These are phyloP conservation scores for Escallonia herrerae DNA, from an alignment of 129 eudicot species.

Conservation along the genomic window DNA sequence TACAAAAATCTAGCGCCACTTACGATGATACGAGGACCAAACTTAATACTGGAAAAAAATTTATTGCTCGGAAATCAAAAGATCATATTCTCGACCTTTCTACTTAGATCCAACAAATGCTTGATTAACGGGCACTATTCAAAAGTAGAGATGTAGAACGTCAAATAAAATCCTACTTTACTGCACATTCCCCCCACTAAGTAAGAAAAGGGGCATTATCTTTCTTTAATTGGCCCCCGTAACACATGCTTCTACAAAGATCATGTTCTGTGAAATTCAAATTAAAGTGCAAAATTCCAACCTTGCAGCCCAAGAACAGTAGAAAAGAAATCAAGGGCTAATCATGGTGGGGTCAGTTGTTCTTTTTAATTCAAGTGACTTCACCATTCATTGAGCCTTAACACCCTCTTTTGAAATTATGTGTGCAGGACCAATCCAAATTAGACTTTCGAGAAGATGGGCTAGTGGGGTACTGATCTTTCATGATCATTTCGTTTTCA, in stretches of 20 bases:
- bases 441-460: constrained; percentile 4
- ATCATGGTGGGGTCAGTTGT: not conserved
- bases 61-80: too few relatives aligned
- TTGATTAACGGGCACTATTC: not conserved
- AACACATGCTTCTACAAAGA: constrained; percentile 7
- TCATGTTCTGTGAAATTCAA: not conserved
- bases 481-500: not conserved
- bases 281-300: not conserved
- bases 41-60: too few relatives aligned
- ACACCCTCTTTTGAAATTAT: constrained; percentile 1
- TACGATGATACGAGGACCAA: too few relatives aligned
- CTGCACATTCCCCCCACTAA: not conserved
- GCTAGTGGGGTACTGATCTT: too few relatives aligned
- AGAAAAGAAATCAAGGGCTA: not conserved
- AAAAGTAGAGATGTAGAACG: not conserved
- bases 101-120: not conserved
- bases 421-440: not conserved
- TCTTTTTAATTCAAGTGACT: not conserved
- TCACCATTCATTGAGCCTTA: constrained; percentile 6
- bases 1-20: too few relatives aligned
- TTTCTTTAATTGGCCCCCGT: not conserved
- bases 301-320: not conserved
- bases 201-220: not conserved
- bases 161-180: not conserved
- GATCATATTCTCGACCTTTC: too few relatives aligned